A percentile compares a stretch with the other conserved stretches of the same genome.
phyloP scores from a whole-genome alignment of 768 basidiomycete species.

The Paxillus ammoniavirescens region DNA sequence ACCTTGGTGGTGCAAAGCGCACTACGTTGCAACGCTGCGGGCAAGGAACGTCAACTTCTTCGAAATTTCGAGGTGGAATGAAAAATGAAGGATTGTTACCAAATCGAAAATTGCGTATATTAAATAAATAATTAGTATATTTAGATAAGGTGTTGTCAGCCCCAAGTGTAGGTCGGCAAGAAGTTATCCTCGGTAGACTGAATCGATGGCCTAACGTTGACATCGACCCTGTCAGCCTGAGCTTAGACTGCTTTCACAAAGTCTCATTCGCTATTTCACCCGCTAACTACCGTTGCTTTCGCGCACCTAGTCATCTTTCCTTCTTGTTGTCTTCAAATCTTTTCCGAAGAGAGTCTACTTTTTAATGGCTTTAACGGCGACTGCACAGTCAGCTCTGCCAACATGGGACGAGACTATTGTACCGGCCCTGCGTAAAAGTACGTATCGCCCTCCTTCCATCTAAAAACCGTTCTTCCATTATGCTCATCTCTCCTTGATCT shows the following conservation, averaged over 20 bases:
- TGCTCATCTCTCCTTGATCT: background rate
- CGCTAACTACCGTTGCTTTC: slow-evolving; percentile 1
- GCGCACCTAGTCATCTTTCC: background rate
- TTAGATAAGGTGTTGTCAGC: too few species aligned
- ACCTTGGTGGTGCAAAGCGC: too few species aligned
- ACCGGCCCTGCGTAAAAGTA: slow-evolving; percentile 77
- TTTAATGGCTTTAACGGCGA: slow-evolving; percentile 43
- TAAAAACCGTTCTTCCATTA: background rate
- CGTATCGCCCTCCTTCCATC: slow-evolving; percentile 24
- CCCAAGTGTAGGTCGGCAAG: too few species aligned
- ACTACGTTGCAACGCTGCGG: too few species aligned
- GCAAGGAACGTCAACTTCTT: too few species aligned
- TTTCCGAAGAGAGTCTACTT: background rate
- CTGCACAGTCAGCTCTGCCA: slow-evolving; percentile 38
- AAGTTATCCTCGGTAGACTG: too few species aligned
- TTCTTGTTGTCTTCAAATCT: slow-evolving; percentile 9
- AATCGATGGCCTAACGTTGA: too few species aligned
- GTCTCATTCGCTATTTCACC: background rate
- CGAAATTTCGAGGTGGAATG: too few species aligned
- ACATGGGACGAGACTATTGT: slow-evolving; percentile 85
- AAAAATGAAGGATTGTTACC: too few species aligned
- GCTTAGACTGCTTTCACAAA: background rate
- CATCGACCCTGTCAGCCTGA: too few species aligned
- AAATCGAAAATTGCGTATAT: too few species aligned
- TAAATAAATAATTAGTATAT: too few species aligned